Evolutionary conservation across 192 early-diverging fungal species (phyloP).

Genomic region (Rhizophagus prolifer): DNA sequence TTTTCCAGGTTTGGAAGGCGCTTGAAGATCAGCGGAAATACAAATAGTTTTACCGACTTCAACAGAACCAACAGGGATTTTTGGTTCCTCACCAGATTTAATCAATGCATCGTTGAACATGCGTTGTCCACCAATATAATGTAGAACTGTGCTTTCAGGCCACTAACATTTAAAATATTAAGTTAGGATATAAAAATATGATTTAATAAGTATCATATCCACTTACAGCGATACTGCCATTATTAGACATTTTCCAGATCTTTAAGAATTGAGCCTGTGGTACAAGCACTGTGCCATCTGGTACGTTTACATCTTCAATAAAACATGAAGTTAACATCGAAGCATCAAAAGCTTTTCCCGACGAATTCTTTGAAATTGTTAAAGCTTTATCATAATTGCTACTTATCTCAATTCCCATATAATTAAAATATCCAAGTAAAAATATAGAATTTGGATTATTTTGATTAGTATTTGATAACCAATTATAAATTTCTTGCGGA

Average conservation of each 20-base stretch:
- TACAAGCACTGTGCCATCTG: conserved; percentile 58
- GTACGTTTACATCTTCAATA: conserved; percentile 68
- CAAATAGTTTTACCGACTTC: conserved; percentile 52
- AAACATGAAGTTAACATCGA: conserved; percentile 38
- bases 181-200: not conserved
- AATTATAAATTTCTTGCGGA: too few species aligned
- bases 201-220: not conserved
- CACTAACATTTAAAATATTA: conserved; percentile 41
- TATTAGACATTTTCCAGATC: conserved; percentile 70
- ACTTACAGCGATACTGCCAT: conserved; percentile 38
- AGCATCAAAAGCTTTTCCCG: not conserved
- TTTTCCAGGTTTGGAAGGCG: conserved; percentile 56
- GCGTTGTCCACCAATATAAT: conserved; percentile 55
- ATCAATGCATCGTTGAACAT: conserved; percentile 38
- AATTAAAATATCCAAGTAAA: too few species aligned
- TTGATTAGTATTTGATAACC: too few species aligned
- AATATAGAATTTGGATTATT: too few species aligned
- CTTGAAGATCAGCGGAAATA: conserved; percentile 64
- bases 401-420: too few species aligned
- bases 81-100: conserved; percentile 14
- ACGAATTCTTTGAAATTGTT: not conserved
- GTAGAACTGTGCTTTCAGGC: too few species aligned
- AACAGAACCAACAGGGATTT: conserved; percentile 46
- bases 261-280: conserved; percentile 61
- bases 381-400: too few species aligned